Evolutionary conservation across 2,329 filamentous ascomycete genomes (phyloP).

Genomic region (Aureobasidium sp.): DNA sequence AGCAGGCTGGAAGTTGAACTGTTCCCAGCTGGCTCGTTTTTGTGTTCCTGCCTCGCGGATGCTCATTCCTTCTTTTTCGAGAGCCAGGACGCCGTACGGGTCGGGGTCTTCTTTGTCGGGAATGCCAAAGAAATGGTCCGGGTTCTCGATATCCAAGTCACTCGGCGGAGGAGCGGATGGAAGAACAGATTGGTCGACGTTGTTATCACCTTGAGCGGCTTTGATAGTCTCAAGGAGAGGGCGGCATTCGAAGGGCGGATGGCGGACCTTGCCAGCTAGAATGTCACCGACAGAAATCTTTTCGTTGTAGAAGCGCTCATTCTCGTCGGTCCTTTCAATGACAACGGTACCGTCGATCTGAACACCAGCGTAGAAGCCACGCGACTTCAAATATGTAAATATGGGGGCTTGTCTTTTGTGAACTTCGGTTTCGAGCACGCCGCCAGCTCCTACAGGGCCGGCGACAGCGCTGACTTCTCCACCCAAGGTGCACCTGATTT

Average conservation of each 20-base stretch:
- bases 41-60: constrained; percentile 83
- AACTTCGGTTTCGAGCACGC: constrained; percentile 54
- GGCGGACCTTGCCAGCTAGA: constrained; percentile 49
- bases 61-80: constrained; percentile 84
- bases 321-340: constrained; percentile 79
- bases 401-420: constrained; percentile 54
- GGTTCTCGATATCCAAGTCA: constrained; percentile 53
- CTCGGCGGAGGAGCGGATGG: constrained; percentile 65
- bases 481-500: constrained; percentile 68
- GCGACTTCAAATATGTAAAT: constrained; percentile 81
- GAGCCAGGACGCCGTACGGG: constrained; percentile 79
- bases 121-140: constrained; percentile 60
- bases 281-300: constrained; percentile 54
- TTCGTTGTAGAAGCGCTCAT: constrained; percentile 74
- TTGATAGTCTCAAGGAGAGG: constrained; percentile 75
- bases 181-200: constrained; percentile 62
- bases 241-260: constrained; percentile 47
- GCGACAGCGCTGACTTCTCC: constrained; percentile 68
- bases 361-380: constrained; percentile 79
- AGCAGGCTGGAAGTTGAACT: constrained; percentile 73
- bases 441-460: constrained; percentile 71
- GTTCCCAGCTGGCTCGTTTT: constrained; percentile 62
- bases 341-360: constrained; percentile 82
- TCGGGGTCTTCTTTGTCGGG: constrained; percentile 76
- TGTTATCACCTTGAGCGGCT: constrained; percentile 72